Percentiles rank a stretch among this genome's conserved stretches.
These are phyloP conservation scores for Scheffersomyces lignicola DNA, from an alignment of 1,139 yeast genomes.

Conservation along the genomic window DNA sequence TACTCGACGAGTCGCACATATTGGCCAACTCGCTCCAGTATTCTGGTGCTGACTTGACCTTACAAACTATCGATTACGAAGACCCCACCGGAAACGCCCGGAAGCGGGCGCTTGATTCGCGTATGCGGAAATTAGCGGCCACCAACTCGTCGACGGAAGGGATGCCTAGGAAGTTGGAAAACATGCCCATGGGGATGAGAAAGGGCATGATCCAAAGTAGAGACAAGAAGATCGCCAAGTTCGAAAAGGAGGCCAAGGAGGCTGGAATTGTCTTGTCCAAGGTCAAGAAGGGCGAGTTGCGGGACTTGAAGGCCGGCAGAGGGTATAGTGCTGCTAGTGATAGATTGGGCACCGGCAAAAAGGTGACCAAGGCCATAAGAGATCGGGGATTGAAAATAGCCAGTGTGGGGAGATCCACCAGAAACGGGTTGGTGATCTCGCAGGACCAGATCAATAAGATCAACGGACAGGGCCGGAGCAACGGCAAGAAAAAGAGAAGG, in stretches of 20 bases:
- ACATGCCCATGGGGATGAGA: constrained; percentile 85
- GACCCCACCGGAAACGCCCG: constrained; percentile 82
- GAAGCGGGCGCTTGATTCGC: constrained; percentile 66
- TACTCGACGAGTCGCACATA: constrained; percentile 83
- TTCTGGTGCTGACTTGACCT: constrained; percentile 78
- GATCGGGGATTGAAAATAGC: constrained; percentile 75
- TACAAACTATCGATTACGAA: constrained; percentile 64
- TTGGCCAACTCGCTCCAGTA: constrained; percentile 55
- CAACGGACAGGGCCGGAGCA: constrained; percentile 13
- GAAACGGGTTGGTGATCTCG: constrained; percentile 78
- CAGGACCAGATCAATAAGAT: constrained; percentile 63
- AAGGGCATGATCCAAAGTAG: constrained; percentile 75
- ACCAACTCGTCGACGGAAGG: constrained; percentile 46
- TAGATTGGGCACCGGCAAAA: constrained; percentile 56
- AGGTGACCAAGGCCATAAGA: constrained; percentile 40
- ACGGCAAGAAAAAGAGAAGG: constrained; percentile 5
- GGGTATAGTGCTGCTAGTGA: constrained; percentile 54
- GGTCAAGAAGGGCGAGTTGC: constrained; percentile 61
- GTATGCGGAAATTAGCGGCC: constrained; percentile 59
- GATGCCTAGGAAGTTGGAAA: constrained; percentile 54
- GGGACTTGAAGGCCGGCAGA: constrained; percentile 55
- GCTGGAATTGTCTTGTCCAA: constrained; percentile 83
- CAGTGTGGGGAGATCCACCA: constrained; percentile 75
- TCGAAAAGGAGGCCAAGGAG: constrained; percentile 77
- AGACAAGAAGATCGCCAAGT: constrained; percentile 50